phyloP scores from a whole-genome alignment of 73 alveolate species.

The Stentor roeselii region DNA sequence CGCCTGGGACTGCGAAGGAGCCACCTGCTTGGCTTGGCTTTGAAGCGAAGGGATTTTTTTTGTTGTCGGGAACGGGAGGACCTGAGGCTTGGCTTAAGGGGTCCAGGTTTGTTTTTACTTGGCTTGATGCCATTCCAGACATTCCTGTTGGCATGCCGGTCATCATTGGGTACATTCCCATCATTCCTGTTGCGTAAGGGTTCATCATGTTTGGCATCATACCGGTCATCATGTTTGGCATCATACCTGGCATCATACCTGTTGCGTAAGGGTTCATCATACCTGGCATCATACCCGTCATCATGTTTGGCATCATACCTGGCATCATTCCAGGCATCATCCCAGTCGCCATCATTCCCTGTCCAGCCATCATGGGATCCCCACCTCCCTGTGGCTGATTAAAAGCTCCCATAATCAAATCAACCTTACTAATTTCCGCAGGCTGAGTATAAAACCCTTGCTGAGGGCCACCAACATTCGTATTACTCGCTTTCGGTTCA shows the following conservation, averaged over 20 bases:
- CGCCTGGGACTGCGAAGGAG: neutral
- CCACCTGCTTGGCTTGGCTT: neutral
- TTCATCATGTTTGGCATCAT: neutral
- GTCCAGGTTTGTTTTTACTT: neutral
- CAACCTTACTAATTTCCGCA: neutral
- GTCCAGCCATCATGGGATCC: neutral
- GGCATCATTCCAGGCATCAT: neutral
- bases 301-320: neutral
- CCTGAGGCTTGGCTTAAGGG: neutral
- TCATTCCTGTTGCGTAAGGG: neutral
- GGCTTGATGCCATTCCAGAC: neutral
- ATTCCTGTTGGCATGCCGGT: neutral
- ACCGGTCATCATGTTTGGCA: neutral
- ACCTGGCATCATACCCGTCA: too few relatives aligned
- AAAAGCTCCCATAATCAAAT: neutral
- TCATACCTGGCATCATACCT: conserved; percentile 4
- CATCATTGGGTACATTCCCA: neutral
- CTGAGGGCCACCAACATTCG: neutral
- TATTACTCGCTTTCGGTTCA: neutral
- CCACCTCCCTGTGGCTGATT: too few relatives aligned
- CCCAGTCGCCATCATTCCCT: neutral
- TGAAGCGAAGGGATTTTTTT: neutral
- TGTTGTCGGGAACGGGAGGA: neutral
- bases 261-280: neutral
- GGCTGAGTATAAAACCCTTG: neutral